Base-by-base conservation (phyloP, 345 rosid species). In the Clausena lansium region DNA sequence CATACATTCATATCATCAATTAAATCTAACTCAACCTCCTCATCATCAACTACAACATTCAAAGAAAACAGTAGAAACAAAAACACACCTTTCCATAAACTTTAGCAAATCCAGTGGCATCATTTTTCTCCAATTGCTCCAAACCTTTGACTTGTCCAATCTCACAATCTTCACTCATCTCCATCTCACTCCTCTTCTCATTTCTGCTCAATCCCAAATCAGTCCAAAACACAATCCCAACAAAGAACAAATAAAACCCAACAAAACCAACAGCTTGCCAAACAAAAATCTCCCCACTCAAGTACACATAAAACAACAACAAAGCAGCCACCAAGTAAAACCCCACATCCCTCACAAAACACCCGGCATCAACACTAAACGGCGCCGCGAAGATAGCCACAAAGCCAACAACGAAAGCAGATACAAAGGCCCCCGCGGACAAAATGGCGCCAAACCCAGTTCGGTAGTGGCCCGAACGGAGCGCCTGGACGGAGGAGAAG, bases 251-350 rank as follows among this genome's bases (percentile, higher is more conserved):
- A 71, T 93, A 95, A 79, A 92, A 92, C 73, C 90, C 94, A 52
- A 93, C 96, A 77, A 93, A 93, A 19, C 95, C 97, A 70, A 88
- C 75, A 25, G 99, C 95, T 83, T 96, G 99, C 97, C 99, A 94
- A 64, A 94, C 82, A 38, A 88, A 92, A 11, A 94, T 96, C 90
- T 96, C 99, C 20, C 98, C 98, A 81, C 99, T 96, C 93, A 94
- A 80, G 73, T 93, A 96, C 17, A 96, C 97, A 86, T 83, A 91
- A 81, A 95, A 95, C 88, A 93, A 73, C 76, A 89, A 91, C 77
- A 88, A 80, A 28, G 93, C 96, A 7, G 87, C 95, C 4, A 92
- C 72, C 79, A 93, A 35, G 77, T 95, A 95, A 80, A 95, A 95
- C 66, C 88, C 83, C 77, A 92, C 99, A 72, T 93, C 99, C 81